phyloP scores from a whole-genome alignment of 768 basidiomycete genomes.

The Rhodotorula diobovata region DNA sequence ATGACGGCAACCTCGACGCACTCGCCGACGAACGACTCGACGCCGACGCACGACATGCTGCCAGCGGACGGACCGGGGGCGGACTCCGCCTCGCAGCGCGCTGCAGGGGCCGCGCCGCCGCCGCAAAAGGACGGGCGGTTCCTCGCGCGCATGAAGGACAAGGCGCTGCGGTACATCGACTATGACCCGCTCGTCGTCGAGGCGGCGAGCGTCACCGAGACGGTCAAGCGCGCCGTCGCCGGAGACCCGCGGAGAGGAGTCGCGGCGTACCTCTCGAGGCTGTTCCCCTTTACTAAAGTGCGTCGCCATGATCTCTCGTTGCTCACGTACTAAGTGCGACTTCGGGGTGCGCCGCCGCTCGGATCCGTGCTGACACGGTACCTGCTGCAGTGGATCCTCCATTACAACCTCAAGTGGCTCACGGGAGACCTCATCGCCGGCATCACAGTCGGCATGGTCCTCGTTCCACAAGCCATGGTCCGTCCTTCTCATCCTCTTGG shows the following conservation, averaged over 20 bases:
- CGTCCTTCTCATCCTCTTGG: background rate
- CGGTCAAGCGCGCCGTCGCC: background rate
- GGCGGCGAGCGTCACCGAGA: slow-evolving; percentile 18
- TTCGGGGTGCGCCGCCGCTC: background rate
- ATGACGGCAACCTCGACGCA: too few relatives aligned
- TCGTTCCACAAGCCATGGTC: slow-evolving; percentile 82
- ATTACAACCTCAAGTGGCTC: slow-evolving; percentile 27
- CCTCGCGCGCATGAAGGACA: background rate
- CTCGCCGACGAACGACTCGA: too few relatives aligned
- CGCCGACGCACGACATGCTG: too few relatives aligned
- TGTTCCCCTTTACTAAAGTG: slow-evolving; percentile 30
- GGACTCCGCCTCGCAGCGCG: background rate
- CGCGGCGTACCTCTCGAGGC: background rate
- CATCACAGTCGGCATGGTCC: slow-evolving; percentile 58
- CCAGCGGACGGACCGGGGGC: background rate
- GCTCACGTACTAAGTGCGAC: too few relatives aligned
- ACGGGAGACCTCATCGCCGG: slow-evolving; percentile 42
- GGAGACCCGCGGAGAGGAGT: background rate
- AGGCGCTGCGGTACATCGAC: slow-evolving; percentile 1
- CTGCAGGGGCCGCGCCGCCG: too few relatives aligned
- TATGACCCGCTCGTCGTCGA: slow-evolving; percentile 33
- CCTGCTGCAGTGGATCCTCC: slow-evolving; percentile 16
- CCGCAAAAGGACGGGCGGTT: too few relatives aligned
- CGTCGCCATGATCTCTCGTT: background rate
- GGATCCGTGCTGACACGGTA: too few relatives aligned